Conservation (phyloP, 179 eudicot genomes). For the Gypsophila paniculata region DNA sequence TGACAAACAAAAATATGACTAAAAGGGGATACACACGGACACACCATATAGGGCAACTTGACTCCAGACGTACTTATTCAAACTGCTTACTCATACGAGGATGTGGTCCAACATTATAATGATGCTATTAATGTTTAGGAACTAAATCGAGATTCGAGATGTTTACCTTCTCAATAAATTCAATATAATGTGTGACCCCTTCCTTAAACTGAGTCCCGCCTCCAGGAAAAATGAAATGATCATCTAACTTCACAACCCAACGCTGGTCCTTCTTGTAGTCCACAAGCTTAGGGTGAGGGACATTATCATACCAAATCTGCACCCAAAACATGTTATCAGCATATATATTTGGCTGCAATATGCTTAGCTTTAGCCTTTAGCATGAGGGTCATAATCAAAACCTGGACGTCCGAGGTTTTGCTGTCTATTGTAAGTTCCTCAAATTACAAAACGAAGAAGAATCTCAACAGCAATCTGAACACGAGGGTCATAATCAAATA, state of each 20-base stretch:
- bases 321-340: background rate
- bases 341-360: background rate
- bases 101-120: background rate
- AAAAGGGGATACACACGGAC: background rate
- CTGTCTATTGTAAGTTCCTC: too few species aligned
- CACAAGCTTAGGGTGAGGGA: constrained; percentile 94
- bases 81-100: background rate
- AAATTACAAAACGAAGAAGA: background rate
- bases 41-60: background rate
- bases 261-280: constrained; percentile 94
- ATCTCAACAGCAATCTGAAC: background rate
- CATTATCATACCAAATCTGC: constrained; percentile 94
- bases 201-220: constrained; percentile 96
- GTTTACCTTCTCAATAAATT: constrained; percentile 67
- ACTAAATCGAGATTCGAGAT: background rate
- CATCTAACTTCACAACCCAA: constrained; percentile 83
- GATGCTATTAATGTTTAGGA: background rate
- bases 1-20: background rate
- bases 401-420: too few species aligned
- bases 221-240: constrained; percentile 85
- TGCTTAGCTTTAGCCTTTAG: background rate
- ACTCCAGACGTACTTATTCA: background rate
- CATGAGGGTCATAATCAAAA: background rate
- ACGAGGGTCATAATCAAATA: background rate
- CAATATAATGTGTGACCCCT: constrained; percentile 72